Base-by-base conservation (phyloP, 2,329 filamentous ascomycete species). In the Acephala macrosclerotiorum region DNA sequence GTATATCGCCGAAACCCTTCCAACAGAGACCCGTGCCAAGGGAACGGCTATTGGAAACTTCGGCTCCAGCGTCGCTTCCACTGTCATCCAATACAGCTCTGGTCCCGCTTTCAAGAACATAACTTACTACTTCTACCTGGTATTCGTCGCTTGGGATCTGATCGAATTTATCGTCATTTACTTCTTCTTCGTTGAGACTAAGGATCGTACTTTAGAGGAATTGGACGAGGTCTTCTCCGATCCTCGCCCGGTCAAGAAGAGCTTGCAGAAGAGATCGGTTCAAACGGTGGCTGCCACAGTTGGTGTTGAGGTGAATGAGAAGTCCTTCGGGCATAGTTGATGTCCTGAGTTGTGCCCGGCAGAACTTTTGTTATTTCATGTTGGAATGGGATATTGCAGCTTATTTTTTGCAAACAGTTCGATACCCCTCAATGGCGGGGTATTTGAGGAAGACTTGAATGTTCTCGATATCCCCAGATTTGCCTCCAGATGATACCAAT, bases 151-250 rank as follows among this genome's bases (percentile, higher is more conserved):
- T 40, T 77, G 74, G 75, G 72, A 75, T 66, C 63, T 72, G 9
- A 53, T 77, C 29, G 68, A 79, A 42, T 65, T 63, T 5, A 61
- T 81, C 2, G 86, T 83, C 72, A 80, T 85, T 5, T 85, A 80
- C 71, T 82, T 83, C 70, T 83, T 79, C 64, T 77, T 87, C 6
- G 85, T 85, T 0, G 85, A 87, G 72, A 87, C 85, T 2, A 87
- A 86, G 73, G 83, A 83, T 35, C 77, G 83, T 16, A 84, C 83
- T 2, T 77, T 87, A 6, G 85, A 87, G 71, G 82, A 83, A 51
- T 82, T 87, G 77, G 84, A 86, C 65, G 79, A 79, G 5, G 78
- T 87, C 3, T 87, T 87, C 83, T 81, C 78, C n/a, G 79, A 80
- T 0, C 76, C 73, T 1, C 79, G 83, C 70, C 82, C 82, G 0